A percentile compares a stretch with the other conserved stretches of the same genome.
Conservation (phyloP, 1,284 basidiomycete species). For the Ustilago loliicola region DNA sequence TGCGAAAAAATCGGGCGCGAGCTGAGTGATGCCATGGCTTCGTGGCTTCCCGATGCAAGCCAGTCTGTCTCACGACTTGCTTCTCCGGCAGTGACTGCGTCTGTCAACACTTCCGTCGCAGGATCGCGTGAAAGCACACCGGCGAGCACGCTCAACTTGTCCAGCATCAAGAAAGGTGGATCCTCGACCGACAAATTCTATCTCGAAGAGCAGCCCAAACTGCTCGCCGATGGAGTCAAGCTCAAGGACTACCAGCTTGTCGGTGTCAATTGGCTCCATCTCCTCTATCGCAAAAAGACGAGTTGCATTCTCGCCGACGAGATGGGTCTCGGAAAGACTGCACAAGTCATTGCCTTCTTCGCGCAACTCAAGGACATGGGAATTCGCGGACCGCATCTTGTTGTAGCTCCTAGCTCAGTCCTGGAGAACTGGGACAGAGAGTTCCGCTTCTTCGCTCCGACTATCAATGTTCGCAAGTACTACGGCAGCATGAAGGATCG, state of each 20-base stretch:
- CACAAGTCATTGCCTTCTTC: conserved; percentile 97
- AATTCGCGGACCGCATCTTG: conserved; percentile 84
- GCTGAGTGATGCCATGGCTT: conserved; percentile 78
- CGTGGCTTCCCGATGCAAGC: conserved; percentile 76
- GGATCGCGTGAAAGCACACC: conserved; percentile 46
- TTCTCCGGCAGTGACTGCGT: conserved; percentile 31
- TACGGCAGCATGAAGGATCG: conserved; percentile 93
- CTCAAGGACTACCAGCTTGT: conserved; percentile 97
- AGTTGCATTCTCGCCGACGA: conserved; percentile 95
- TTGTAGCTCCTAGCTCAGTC: conserved; percentile 91
- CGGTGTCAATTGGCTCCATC: conserved; percentile 96
- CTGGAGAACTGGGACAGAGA: conserved; percentile 99
- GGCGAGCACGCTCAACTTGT: conserved; percentile 49
- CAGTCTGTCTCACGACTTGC: conserved; percentile 56
- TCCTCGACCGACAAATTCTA: conserved; percentile 68
- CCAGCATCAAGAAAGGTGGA: conserved; percentile 52
- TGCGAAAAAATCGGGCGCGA: conserved; percentile 86
- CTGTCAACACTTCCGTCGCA: conserved; percentile 31
- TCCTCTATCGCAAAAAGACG: conserved; percentile 83
- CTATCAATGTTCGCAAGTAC: conserved; percentile 88
- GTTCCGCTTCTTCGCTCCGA: conserved; percentile 88
- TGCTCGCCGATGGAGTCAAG: conserved; percentile 79
- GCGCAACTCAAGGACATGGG: conserved; percentile 86
- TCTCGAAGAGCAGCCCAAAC: conserved; percentile 81
- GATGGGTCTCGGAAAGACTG: conserved; percentile 90